These are phyloP conservation scores for Candida saitoana DNA, from an alignment of 805 yeast species.

Conservation along the genomic window DNA sequence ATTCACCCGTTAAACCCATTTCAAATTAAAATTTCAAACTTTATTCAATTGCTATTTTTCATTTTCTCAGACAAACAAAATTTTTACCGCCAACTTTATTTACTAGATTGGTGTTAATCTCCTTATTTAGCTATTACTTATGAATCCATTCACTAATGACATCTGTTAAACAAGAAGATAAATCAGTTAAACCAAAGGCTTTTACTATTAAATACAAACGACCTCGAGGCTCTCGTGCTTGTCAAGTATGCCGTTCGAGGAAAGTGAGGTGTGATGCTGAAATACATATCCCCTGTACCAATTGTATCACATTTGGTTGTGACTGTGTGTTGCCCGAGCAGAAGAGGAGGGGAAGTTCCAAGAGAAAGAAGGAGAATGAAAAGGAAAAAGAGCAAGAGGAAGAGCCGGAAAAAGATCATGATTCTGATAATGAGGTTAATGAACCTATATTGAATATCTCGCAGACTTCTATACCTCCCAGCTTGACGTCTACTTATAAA, in stretches of 20 bases:
- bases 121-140: neutral
- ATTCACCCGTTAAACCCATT: neutral
- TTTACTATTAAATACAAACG: slow-evolving; percentile 46
- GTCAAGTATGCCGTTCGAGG: slow-evolving; percentile 72
- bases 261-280: slow-evolving; percentile 80
- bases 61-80: neutral
- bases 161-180: slow-evolving; percentile 11
- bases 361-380: slow-evolving; percentile 9
- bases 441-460: slow-evolving; percentile 42
- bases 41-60: neutral
- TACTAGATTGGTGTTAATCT: neutral
- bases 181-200: slow-evolving; percentile 37
- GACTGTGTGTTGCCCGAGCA: slow-evolving; percentile 67
- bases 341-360: slow-evolving; percentile 37
- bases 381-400: neutral
- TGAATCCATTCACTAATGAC: neutral
- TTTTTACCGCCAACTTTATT: neutral
- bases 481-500: slow-evolving; percentile 39
- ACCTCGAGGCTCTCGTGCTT: slow-evolving; percentile 67
- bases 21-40: neutral
- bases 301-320: slow-evolving; percentile 68
- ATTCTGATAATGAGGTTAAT: slow-evolving; percentile 9
- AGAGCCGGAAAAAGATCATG: slow-evolving; percentile 6
- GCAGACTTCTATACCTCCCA: slow-evolving; percentile 40
- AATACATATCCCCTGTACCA: slow-evolving; percentile 45